Evolutionary conservation across 2,329 filamentous ascomycete species (phyloP), one percentile per base, ranked within the genome.

Genomic region (Chalara sp.): DNA sequence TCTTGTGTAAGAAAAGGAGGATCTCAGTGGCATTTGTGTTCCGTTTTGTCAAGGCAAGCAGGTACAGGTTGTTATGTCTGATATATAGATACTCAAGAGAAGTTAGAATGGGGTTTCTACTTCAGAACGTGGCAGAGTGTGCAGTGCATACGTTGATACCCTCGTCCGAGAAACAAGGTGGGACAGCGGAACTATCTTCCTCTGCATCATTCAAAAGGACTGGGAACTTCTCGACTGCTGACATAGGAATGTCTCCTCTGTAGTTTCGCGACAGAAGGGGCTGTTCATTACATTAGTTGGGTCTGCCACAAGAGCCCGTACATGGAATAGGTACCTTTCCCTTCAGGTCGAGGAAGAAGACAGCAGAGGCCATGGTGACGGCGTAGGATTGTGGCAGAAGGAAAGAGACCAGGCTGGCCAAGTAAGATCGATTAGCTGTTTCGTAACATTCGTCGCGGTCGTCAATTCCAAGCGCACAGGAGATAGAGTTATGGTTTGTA

Each of bases 21-120:
- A 99, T 96, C 72, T 99, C 93, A 72, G 93, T 90, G 59, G 93
- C 93, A 76, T 99, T 99, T 63, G 90, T 96, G 74, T 99, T 99
- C 68, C 92, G 88, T 79, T 99, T 99, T 52, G 93, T 99, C 54
- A 99, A 78, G 56, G 93, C 93, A 63, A 99, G 88, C 59, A 99
- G 86, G 73, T 96, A 99, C 62, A 99, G 87, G 73, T 99, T 99
- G 75, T 95, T 97, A 73, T 99, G 93, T 66, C 92, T 86, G 72
- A 99, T 99, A 74, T 99, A 99, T 66, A 99, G 88, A 72, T 97
- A 99, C 88, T 95, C 60, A 31, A 35, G 10, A 28, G 5, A 31
- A 33, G 51, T 63, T 45, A 60, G 58, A 56, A 6, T 45, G 40
- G 42, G 41, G 29, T 7, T 41, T n/a, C 42, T 39, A 6, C 13